A percentile compares a stretch with the other conserved stretches of the same genome.
These are phyloP conservation scores for Scortechinia acanthostroma DNA, from an alignment of 2,329 filamentous ascomycete genomes.

Conservation along the genomic window DNA sequence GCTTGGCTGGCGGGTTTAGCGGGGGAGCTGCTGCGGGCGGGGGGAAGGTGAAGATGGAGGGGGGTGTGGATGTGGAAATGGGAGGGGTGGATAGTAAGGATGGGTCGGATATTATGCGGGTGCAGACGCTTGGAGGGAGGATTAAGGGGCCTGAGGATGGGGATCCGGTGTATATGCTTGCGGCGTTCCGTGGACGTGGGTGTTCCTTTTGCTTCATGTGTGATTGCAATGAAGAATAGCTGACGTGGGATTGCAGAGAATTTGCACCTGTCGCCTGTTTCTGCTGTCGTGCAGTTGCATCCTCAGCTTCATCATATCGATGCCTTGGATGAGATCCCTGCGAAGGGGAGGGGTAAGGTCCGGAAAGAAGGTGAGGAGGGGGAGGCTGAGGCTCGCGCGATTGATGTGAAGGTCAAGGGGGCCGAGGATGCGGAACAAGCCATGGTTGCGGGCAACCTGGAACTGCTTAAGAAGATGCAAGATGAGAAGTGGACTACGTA, in stretches of 20 bases:
- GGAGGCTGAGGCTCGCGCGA: conserved; percentile 37
- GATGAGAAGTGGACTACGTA: conserved; percentile 50
- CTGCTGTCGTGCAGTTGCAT: conserved; percentile 52
- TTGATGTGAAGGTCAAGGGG: conserved; percentile 46
- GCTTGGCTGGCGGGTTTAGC: conserved; percentile 35
- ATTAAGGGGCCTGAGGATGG: conserved; percentile 40
- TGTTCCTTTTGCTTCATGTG: conserved; percentile 5
- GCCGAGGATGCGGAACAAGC: conserved; percentile 36
- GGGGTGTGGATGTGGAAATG: neutral
- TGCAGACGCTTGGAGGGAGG: conserved; percentile 52
- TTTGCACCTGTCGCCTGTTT: conserved; percentile 49
- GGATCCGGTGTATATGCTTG: conserved; percentile 46
- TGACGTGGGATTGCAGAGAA: conserved; percentile 26
- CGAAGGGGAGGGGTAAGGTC: conserved; percentile 20
- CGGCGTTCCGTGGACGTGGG: conserved; percentile 45
- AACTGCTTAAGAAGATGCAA: conserved; percentile 43
- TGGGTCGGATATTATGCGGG: conserved; percentile 25
- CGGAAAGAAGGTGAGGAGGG: conserved; percentile 29
- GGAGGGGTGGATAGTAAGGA: neutral
- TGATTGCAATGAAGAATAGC: neutral
- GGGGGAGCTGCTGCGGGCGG: conserved; percentile 12
- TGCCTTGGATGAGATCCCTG: conserved; percentile 43
- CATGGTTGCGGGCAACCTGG: conserved; percentile 33
- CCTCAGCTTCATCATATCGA: conserved; percentile 59
- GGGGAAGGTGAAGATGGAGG: conserved; percentile 1